These are phyloP conservation scores for Neurospora sp. DNA, from an alignment of 495 filamentous ascomycete genomes.

Conservation along the genomic window DNA sequence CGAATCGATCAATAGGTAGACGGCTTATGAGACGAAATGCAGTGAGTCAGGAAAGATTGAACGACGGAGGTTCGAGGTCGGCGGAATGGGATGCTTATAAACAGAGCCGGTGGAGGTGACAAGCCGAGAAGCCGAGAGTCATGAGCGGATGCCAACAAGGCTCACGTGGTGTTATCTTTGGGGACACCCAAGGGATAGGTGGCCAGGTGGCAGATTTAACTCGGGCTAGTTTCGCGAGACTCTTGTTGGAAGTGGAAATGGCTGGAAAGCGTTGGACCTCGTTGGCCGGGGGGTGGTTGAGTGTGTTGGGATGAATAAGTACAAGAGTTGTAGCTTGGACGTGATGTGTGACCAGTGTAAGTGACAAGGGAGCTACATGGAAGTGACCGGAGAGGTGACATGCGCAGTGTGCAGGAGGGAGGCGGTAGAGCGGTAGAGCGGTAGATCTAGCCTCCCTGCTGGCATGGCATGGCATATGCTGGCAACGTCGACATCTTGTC, in stretches of 20 bases:
- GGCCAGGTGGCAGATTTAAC: constrained; percentile 8
- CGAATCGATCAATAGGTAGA: neutral
- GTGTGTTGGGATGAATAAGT: neutral
- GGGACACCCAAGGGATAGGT: constrained; percentile 5
- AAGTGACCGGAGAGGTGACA: neutral
- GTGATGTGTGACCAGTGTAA: constrained; percentile 1
- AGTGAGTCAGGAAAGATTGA: neutral
- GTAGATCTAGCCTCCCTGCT: neutral
- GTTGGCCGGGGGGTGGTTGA: neutral
- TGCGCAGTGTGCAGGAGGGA: neutral
- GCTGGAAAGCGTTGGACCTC: constrained; percentile 20
- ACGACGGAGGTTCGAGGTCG: neutral
- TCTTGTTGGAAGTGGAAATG: constrained; percentile 18
- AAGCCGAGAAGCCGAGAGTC: neutral
- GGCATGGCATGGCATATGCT: neutral
- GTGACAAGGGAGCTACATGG: neutral
- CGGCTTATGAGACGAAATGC: neutral
- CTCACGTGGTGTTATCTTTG: constrained; percentile 13
- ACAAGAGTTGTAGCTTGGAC: neutral
- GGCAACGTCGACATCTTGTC: neutral
- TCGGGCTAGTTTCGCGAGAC: constrained; percentile 4
- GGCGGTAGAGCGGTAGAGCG: neutral
- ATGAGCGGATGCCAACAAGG: constrained; percentile 1
- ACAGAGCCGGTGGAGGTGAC: constrained; percentile 11
- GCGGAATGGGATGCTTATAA: constrained; percentile 6